Base-by-base conservation (phyloP, 2,329 filamentous ascomycete species). In the Colletotrichum zoysiae region DNA sequence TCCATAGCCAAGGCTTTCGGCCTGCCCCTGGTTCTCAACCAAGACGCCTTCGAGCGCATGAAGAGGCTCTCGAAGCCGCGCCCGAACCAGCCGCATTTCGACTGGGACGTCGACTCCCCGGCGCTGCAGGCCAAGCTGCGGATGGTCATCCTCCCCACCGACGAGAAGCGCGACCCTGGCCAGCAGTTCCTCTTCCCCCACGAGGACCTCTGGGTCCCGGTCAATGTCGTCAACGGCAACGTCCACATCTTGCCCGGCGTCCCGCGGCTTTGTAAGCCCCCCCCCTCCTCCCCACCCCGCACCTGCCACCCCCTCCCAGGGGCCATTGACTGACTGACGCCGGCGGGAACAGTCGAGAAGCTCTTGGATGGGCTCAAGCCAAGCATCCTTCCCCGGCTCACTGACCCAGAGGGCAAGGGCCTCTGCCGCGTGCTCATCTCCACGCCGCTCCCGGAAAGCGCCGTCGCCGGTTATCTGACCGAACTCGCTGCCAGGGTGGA, bases 181-280 rank as follows among this genome's bases (percentile, higher is more conserved):
- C 88, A 92, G 55, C 95, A 98, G 79, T 91, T 92, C 23, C 76
- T 97, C 35, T 98, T 97, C 79, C 89, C 93, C 1, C 86, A 87
- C 12, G 92, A 97, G 2, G 91, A 95, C 64, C 84, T 97, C 30
- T 98, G 96, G 96, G 95, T 98, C 50, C 96, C 96, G 0, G 88
- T 98, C 60, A 88, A 89, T 23, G 91, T 97, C 5, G 94, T 97
- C 20, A 98, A 98, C 78, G 93, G 93, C 62, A 99, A 99, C 78
- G 84, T 98, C 5, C 94, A 98, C 81, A 96, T 98, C 73, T 85
- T 98, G 2, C 96, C 96, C 0, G 96, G 96, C 0, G 92, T 98
- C 20, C 96, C 96, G 0, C 87, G 90, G 64, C 84, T 98, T 1
- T 99, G 89, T 88, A 79, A 79, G 87, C 79, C 23, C 14, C 14